These are phyloP conservation scores for Trichophyton equinum DNA, from an alignment of 2,329 filamentous ascomycete species.

Conservation along the genomic window DNA sequence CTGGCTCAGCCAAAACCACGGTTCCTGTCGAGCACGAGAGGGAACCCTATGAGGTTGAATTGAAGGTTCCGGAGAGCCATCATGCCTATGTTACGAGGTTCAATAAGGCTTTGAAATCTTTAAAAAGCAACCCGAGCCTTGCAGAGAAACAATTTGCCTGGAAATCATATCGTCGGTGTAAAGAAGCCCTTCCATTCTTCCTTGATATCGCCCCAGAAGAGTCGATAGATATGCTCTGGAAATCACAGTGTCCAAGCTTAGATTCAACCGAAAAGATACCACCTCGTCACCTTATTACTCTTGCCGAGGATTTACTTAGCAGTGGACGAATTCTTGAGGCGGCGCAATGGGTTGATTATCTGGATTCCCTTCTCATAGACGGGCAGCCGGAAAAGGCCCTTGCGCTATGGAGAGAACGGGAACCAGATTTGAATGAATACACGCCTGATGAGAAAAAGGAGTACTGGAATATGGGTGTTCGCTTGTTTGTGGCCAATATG, in stretches of 20 bases:
- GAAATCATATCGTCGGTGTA: constrained; percentile 41
- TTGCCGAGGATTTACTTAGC: constrained; percentile 54
- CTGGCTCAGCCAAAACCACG: constrained; percentile 5
- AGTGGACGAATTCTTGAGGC: constrained; percentile 44
- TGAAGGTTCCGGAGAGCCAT: constrained; percentile 25
- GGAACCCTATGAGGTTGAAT: constrained; percentile 22
- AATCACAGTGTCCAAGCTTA: constrained; percentile 38
- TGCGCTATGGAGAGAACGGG: constrained; percentile 50
- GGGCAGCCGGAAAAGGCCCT: constrained; percentile 50
- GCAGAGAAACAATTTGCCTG: constrained; percentile 31
- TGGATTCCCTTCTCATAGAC: constrained; percentile 55
- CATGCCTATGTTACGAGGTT: constrained; percentile 30
- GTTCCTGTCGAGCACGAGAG: constrained; percentile 9
- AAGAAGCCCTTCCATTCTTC: constrained; percentile 33
- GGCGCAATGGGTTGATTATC: constrained; percentile 51
- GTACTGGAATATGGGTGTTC: constrained; percentile 39
- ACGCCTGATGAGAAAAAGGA: constrained; percentile 26
- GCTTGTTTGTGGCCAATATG: constrained; percentile 37
- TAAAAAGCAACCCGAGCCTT: constrained; percentile 20
- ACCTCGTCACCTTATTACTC: constrained; percentile 43
- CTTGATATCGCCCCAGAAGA: constrained; percentile 47
- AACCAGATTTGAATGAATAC: constrained; percentile 39
- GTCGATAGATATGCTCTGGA: constrained; percentile 56
- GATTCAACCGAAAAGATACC: constrained; percentile 15
- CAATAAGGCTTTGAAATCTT: constrained; percentile 26